Evolutionary conservation across 176 grass and related monocot species (phyloP).

Genomic region (Eremochloa ophiuroides): DNA sequence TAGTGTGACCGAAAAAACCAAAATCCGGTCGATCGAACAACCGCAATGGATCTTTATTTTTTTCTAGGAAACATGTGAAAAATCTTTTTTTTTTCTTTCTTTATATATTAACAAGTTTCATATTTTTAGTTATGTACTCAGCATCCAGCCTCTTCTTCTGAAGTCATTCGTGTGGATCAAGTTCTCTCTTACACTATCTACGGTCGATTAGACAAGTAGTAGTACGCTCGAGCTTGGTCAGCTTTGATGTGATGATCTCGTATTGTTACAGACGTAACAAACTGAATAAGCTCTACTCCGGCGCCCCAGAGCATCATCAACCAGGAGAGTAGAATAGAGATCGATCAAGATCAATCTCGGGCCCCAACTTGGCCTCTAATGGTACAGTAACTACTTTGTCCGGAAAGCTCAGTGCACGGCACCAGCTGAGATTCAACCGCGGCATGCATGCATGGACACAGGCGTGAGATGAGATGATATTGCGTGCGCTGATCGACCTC

Average conservation of each 20-base stretch:
- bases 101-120: too few relatives aligned
- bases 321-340: not conserved
- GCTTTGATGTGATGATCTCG: not conserved
- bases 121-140: too few relatives aligned
- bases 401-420: conserved; percentile 32
- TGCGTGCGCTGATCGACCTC: too few relatives aligned
- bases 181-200: too few relatives aligned
- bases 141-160: too few relatives aligned
- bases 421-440: conserved; percentile 24
- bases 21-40: too few relatives aligned
- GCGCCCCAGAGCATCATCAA: not conserved
- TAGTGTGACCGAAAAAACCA: too few relatives aligned
- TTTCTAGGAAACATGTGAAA: too few relatives aligned
- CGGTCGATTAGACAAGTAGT: not conserved
- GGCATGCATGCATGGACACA: not conserved
- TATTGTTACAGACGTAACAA: not conserved
- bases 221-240: not conserved
- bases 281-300: not conserved
- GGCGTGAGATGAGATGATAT: not conserved
- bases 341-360: conserved; percentile 34
- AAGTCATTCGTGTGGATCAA: too few relatives aligned
- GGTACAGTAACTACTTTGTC: conserved; percentile 17
- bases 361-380: not conserved
- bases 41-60: too few relatives aligned
- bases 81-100: too few relatives aligned